These are phyloP conservation scores for Penicillium soppii DNA, from an alignment of 495 filamentous ascomycete genomes.

Conservation along the genomic window DNA sequence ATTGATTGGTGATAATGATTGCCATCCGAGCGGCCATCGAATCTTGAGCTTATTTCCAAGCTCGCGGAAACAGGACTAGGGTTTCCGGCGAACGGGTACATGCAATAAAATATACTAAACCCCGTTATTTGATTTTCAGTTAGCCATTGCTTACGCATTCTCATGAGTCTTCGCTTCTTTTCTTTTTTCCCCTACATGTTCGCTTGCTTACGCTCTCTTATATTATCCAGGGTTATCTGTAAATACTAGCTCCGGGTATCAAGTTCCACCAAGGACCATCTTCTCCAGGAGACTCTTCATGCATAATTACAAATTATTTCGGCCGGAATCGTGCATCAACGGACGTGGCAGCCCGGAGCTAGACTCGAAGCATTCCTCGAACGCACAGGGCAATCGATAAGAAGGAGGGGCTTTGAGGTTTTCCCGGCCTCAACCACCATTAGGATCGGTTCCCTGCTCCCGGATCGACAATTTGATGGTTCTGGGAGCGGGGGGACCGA, in stretches of 20 bases:
- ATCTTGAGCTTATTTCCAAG: slow-evolving; percentile 24
- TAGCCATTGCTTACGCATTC: neutral
- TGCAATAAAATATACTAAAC: too few species aligned
- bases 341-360: slow-evolving; percentile 7
- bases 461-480: slow-evolving; percentile 21
- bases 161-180: neutral
- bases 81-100: neutral
- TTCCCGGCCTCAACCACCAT: slow-evolving; percentile 4
- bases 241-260: neutral
- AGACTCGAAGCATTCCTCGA: neutral
- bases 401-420: neutral
- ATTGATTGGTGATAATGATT: neutral
- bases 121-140: neutral
- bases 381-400: neutral
- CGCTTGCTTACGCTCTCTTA: too few species aligned
- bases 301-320: neutral
- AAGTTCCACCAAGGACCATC: neutral
- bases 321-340: slow-evolving; percentile 3
- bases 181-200: neutral
- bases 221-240: neutral
- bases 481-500: slow-evolving; percentile 5
- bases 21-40: slow-evolving; percentile 13
- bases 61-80: slow-evolving; percentile 1
- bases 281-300: neutral
- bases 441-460: slow-evolving; percentile 19